These are phyloP conservation scores for Monilinia aucupariae DNA, from an alignment of 2,329 filamentous ascomycete species.

Conservation along the genomic window DNA sequence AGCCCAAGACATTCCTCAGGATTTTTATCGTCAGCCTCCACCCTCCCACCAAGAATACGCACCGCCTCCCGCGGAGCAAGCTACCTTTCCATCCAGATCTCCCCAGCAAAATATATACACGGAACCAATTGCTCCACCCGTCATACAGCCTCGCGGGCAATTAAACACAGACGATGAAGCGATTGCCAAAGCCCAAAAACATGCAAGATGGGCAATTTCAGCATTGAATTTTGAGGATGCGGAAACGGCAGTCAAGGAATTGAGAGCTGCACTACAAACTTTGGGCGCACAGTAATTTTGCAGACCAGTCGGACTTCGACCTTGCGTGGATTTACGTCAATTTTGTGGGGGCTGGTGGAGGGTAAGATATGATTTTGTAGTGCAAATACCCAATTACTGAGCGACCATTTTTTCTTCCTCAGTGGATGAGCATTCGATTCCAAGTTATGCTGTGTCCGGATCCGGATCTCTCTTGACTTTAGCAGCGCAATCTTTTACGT, in stretches of 20 bases:
- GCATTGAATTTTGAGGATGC: conserved; percentile 96
- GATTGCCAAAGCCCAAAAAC: conserved; percentile 80
- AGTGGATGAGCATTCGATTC: no score
- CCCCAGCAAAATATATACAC: conserved; percentile 20
- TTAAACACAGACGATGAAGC: conserved; percentile 62
- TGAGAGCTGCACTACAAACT: conserved; percentile 62
- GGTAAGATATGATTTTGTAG: neutral
- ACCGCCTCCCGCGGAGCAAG: conserved; percentile 27
- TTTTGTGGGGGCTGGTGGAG: neutral
- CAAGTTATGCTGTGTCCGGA: no score
- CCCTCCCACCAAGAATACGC: conserved; percentile 28
- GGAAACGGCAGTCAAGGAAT: conserved; percentile 78
- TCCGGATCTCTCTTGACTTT: no score
- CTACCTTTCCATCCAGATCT: conserved; percentile 18
- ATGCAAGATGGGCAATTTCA: conserved; percentile 94
- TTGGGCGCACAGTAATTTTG: conserved; percentile 29
- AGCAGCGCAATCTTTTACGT: no score
- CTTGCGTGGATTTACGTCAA: neutral
- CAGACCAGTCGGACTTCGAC: neutral
- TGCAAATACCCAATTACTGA: neutral
- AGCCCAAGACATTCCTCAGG: conserved; percentile 37
- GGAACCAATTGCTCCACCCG: conserved; percentile 19
- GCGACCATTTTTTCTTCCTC: neutral
- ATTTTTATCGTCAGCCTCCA: conserved; percentile 35
- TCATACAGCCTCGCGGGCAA: conserved; percentile 28